phyloP scores from a whole-genome alignment of 192 early-diverging fungal genomes.

The Podila horticola region DNA sequence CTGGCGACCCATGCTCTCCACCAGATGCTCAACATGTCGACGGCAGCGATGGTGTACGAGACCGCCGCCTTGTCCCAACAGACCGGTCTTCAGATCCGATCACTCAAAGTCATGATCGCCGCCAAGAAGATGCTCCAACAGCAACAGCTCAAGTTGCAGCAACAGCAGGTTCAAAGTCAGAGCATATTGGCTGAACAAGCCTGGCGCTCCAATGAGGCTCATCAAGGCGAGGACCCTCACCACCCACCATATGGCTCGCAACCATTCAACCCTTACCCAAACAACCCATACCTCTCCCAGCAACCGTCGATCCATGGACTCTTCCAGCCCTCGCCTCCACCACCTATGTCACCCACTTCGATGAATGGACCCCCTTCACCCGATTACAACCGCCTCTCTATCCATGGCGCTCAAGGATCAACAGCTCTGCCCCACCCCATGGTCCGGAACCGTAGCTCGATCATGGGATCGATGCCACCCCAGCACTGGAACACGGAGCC shows the following conservation, averaged over 20 bases:
- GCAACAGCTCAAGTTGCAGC: slow-evolving; percentile 54
- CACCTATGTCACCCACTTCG: slow-evolving; percentile 26
- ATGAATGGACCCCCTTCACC: slow-evolving; percentile 13
- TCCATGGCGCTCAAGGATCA: slow-evolving; percentile 22
- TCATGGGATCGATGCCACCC: slow-evolving; percentile 25
- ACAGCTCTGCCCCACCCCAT: slow-evolving; percentile 41
- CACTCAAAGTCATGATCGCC: slow-evolving; percentile 63
- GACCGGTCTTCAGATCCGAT: slow-evolving; percentile 68
- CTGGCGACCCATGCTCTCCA: slow-evolving; percentile 66
- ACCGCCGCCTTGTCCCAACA: slow-evolving; percentile 71
- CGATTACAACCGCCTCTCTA: slow-evolving; percentile 30
- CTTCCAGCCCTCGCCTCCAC: slow-evolving; percentile 45
- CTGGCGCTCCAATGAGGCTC: slow-evolving; percentile 18
- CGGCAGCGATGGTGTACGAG: slow-evolving; percentile 74
- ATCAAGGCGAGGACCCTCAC: not conserved
- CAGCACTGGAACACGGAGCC: slow-evolving; percentile 50
- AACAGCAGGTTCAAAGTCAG: slow-evolving; percentile 39
- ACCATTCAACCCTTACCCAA: not conserved
- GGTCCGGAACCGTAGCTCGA: slow-evolving; percentile 34
- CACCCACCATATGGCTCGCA: too few relatives aligned
- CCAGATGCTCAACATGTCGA: slow-evolving; percentile 66
- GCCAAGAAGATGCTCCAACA: slow-evolving; percentile 63
- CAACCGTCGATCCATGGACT: slow-evolving; percentile 37
- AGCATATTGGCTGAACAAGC: slow-evolving; percentile 39
- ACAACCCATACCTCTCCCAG: slow-evolving; percentile 26